Evolutionary conservation across 345 rosid genomes (phyloP).

Genomic region (Eucalyptus albens): DNA sequence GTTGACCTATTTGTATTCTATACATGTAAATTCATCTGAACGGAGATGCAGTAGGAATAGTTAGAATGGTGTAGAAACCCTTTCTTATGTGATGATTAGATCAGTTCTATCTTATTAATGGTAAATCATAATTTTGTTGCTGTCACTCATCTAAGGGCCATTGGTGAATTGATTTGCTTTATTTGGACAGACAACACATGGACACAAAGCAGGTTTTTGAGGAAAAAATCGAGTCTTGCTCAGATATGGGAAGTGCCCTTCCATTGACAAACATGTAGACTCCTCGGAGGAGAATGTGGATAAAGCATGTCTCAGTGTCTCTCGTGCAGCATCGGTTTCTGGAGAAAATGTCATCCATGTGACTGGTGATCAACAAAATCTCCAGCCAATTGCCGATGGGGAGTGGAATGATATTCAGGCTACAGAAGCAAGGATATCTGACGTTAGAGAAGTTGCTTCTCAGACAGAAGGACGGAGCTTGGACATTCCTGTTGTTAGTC

Average conservation of each 20-base stretch:
- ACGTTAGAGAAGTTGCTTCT: conserved; percentile 65
- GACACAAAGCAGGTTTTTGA: conserved; percentile 73
- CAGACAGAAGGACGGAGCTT: conserved; percentile 58
- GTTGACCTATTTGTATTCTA: not conserved
- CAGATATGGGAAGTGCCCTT: conserved; percentile 23
- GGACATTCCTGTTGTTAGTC: conserved; percentile 62
- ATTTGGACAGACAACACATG: conserved; percentile 54
- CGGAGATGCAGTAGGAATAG: not conserved
- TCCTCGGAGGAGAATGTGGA: conserved; percentile 67
- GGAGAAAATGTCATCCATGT: conserved; percentile 51
- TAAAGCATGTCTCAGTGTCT: conserved; percentile 77
- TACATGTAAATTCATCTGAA: not conserved
- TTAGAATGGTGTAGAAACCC: not conserved
- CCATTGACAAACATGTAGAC: conserved; percentile 62
- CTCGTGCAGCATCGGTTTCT: conserved; percentile 31
- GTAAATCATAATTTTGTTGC: not conserved
- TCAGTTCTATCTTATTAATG: not conserved
- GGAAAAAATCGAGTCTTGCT: conserved; percentile 49
- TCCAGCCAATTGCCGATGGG: conserved; percentile 47
- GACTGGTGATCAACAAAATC: conserved; percentile 44
- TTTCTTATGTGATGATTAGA: not conserved
- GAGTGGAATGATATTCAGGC: conserved; percentile 93
- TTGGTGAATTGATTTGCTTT: not conserved
- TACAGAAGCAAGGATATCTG: conserved; percentile 64
- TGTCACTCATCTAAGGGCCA: not conserved